A percentile compares a stretch with the other conserved stretches of the same genome.
These are phyloP conservation scores for Tuber microsphaerosporum DNA, from an alignment of 495 filamentous ascomycete species.

Conservation along the genomic window DNA sequence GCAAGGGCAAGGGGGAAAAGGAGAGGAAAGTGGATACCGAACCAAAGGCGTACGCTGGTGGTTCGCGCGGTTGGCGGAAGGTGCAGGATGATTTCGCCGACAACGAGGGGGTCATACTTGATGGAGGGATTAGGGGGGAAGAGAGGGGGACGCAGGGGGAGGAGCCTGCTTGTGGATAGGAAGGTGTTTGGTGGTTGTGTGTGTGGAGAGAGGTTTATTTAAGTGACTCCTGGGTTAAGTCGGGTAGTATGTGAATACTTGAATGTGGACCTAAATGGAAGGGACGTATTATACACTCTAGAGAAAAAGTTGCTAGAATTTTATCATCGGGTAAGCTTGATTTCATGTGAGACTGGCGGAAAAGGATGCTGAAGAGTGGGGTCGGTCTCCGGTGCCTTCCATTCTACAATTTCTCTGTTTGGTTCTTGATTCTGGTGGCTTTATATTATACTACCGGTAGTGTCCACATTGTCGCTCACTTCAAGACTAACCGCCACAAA, in stretches of 20 bases:
- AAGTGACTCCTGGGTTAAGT: not conserved
- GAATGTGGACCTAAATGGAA: not conserved
- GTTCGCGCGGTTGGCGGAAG: slow-evolving; percentile 62
- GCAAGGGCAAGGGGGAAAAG: slow-evolving; percentile 46
- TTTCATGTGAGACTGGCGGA: not conserved
- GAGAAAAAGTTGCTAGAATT: not conserved
- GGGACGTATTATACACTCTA: not conserved
- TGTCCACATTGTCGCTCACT: too few species aligned
- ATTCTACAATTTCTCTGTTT: not conserved
- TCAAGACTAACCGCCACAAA: not conserved
- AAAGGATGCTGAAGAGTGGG: not conserved
- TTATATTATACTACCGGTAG: too few species aligned
- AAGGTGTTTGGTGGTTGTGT: not conserved
- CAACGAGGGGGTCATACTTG: slow-evolving; percentile 85
- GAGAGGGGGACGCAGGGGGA: slow-evolving; percentile 47
- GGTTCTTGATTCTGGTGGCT: not conserved
- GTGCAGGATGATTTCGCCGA: slow-evolving; percentile 88
- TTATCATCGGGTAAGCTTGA: not conserved
- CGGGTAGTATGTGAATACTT: not conserved
- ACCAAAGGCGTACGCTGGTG: slow-evolving; percentile 42
- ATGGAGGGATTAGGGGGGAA: slow-evolving; percentile 64
- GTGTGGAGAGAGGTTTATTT: not conserved
- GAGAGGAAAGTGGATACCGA: slow-evolving; percentile 42
- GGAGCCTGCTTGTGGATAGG: slow-evolving; percentile 48
- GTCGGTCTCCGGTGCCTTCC: not conserved